Evolutionary conservation across 148 eudicot genomes (phyloP), one percentile per base, ranked within the genome.

Genomic region (Beta vulgaris): DNA sequence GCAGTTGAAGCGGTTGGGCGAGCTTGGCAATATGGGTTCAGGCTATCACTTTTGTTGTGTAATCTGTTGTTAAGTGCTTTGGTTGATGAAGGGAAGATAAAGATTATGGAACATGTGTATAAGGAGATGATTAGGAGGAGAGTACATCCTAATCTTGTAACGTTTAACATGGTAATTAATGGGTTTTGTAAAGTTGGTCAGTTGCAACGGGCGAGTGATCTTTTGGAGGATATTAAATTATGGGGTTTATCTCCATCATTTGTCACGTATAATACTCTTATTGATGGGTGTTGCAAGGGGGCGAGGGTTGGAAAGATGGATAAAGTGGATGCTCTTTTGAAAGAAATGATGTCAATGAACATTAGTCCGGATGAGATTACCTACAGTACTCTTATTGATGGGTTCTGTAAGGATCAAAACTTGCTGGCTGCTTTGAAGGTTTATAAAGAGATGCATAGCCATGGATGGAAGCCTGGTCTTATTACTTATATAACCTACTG

Each of bases 11-110:
- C 85, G 7, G 86, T 88, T 79, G 73, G 79, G 74, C 83, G 94
- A 74, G 92, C 88, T 18, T 87, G 92, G 76, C 84, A 88, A 77
- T 92, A 90, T 78, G 91, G 84, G 79, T 87, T 85, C 76, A 90
- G 77, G 87, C 55, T 90, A 23, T 90, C 94, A 0, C 46, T 72
- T 32, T 28, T 73, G 49, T 84, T 91, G 29, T 90, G 94, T 76
- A 90, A 90, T 79, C 85, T 80, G 25, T 64, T 90, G 85, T 76
- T 92, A 74, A 73, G 63, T 83, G 76, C 73, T 8, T 79, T 90
- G 86, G 92, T 88, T 66, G 81, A 82, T 78, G 88, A 83, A 57
- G 76, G 84, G 26, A 83, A 76, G 59, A 68, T 79, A 23, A 82
- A 71, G 42, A 68, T 32, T 42, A 74, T 84, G 77, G 97, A 90